Conservation (phyloP, 345 rosid species). For the Eutrema japonicum region DNA sequence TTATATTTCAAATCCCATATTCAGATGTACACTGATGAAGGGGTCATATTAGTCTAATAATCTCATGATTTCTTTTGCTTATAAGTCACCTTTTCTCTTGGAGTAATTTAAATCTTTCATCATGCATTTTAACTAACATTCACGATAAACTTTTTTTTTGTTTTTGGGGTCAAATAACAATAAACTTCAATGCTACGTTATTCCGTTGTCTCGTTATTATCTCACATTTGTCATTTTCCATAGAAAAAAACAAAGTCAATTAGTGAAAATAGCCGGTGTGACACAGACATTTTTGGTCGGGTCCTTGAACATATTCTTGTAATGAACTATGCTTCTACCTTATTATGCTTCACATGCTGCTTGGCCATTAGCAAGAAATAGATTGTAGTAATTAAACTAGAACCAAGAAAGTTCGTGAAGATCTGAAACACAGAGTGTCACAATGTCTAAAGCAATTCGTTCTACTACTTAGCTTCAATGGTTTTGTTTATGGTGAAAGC, state of each 20-base stretch:
- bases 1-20: not conserved
- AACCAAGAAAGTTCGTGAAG: too few relatives aligned
- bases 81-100: slow-evolving; percentile 12
- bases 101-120: slow-evolving; percentile 23
- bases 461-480: not conserved
- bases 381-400: not conserved
- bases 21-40: not conserved
- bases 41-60: not conserved
- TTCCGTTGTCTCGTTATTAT: slow-evolving; percentile 6
- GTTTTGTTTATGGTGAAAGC: not conserved
- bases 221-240: slow-evolving; percentile 7
- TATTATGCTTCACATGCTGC: not conserved
- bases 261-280: not conserved
- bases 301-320: not conserved
- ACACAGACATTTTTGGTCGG: slow-evolving; percentile 13
- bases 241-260: slow-evolving; percentile 1
- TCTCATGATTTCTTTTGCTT: slow-evolving; percentile 21
- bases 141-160: slow-evolving; percentile 24
- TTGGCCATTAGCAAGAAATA: not conserved
- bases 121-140: slow-evolving; percentile 36
- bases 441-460: not conserved
- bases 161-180: not conserved
- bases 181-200: slow-evolving; percentile 38
- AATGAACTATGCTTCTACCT: not conserved
- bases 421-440: not conserved